Conservation (phyloP, 768 basidiomycete genomes). For the Mycena alexandri region DNA sequence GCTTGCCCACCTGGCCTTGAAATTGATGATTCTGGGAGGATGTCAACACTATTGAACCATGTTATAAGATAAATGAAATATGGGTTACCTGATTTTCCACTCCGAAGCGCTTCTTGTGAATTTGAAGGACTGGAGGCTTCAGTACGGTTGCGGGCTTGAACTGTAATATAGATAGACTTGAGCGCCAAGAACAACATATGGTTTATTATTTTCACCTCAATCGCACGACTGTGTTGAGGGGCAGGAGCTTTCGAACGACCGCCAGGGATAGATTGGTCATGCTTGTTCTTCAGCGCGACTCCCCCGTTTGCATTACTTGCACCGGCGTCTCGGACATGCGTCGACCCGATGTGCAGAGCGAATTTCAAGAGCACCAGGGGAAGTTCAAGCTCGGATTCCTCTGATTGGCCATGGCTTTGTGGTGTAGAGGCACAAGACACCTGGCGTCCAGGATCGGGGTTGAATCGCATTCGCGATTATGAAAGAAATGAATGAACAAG, state of each 20-base stretch:
- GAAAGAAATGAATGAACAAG: no score
- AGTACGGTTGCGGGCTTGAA: no score
- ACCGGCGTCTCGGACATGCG: no score
- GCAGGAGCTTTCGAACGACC: no score
- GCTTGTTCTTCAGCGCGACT: neutral
- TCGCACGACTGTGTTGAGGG: no score
- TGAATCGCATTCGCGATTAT: no score
- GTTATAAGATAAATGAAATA: neutral
- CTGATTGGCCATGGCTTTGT: no score
- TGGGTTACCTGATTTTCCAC: neutral
- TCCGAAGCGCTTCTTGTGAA: neutral
- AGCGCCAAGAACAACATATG: no score
- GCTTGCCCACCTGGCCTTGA: neutral
- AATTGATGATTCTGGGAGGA: neutral
- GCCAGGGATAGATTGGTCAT: neutral
- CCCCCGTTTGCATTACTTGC: neutral
- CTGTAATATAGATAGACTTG: no score
- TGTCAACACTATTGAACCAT: neutral
- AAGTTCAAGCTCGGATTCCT: neutral
- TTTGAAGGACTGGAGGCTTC: no score
- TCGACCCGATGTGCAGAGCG: neutral
- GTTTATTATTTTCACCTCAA: no score
- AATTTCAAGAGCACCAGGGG: constrained; percentile 7
- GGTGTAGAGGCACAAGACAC: no score
- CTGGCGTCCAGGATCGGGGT: neutral